phyloP scores from a whole-genome alignment of 2,329 filamentous ascomycete genomes.

The Trichoderma koningii region DNA sequence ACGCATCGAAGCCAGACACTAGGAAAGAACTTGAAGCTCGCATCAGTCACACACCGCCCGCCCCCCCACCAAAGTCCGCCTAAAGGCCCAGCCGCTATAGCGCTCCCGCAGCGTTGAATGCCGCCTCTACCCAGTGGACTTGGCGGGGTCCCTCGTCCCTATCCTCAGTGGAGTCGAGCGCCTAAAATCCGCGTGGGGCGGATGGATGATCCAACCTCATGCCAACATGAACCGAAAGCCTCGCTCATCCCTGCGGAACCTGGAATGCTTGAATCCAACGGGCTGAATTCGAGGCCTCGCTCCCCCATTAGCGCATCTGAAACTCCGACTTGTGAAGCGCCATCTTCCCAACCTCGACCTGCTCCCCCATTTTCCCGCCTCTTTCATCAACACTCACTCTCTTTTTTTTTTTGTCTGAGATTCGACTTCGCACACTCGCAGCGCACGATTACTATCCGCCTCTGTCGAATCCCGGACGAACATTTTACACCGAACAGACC shows the following conservation, averaged over 20 bases:
- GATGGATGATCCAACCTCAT: background rate
- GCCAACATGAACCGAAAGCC: too few species aligned
- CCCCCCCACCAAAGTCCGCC: constrained; percentile 19
- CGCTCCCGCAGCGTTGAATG: constrained; percentile 11
- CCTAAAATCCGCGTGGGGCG: constrained; percentile 23
- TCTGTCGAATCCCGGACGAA: background rate
- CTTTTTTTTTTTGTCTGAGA: background rate
- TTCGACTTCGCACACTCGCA: background rate
- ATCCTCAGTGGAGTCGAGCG: background rate
- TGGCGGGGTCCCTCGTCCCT: constrained; percentile 3
- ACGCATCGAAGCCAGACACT: constrained; percentile 1
- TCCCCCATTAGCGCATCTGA: constrained; percentile 9
- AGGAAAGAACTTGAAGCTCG: background rate
- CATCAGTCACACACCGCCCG: constrained; percentile 25
- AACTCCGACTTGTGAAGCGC: constrained; percentile 19
- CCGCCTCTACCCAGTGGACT: background rate
- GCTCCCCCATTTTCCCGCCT: background rate
- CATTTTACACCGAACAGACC: too few species aligned
- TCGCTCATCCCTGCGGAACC: constrained; percentile 11
- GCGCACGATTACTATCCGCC: background rate
- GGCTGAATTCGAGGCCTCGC: too few species aligned
- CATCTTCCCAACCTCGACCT: background rate
- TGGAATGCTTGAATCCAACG: background rate
- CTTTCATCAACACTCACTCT: background rate
- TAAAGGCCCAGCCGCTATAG: background rate